Percentiles rank a stretch among this genome's conserved stretches.
phyloP scores from a whole-genome alignment of 1,139 yeast genomes.

The Lipomyces yarrowii region DNA sequence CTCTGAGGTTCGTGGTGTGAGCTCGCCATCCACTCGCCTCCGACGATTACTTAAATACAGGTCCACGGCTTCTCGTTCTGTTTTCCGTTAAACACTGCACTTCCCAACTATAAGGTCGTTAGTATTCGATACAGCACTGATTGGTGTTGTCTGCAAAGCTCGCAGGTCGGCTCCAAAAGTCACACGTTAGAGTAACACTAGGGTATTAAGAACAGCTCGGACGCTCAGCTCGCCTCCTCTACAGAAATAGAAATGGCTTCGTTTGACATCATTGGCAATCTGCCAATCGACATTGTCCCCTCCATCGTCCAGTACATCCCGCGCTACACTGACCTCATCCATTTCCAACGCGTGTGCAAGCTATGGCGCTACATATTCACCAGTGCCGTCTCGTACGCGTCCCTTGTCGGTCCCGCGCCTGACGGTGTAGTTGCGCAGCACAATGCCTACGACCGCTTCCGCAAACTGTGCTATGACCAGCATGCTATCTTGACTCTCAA shows the following conservation, averaged over 20 bases:
- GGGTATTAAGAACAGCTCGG: too few relatives aligned
- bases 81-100: background rate
- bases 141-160: background rate
- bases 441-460: constrained; percentile 24
- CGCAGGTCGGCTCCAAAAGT: background rate
- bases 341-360: constrained; percentile 23
- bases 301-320: constrained; percentile 26
- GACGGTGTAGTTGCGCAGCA: background rate
- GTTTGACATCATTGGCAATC: constrained; percentile 25
- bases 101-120: background rate
- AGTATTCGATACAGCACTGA: background rate
- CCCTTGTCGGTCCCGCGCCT: constrained; percentile 11
- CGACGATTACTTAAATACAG: background rate
- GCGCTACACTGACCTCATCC: constrained; percentile 24
- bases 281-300: constrained; percentile 28
- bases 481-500: constrained; percentile 20
- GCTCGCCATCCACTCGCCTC: background rate
- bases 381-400: constrained; percentile 24
- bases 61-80: background rate
- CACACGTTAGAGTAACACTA: background rate
- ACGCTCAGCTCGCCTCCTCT: background rate
- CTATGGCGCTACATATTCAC: constrained; percentile 29
- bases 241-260: background rate
- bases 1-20: background rate
- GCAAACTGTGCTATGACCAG: constrained; percentile 23